These are phyloP conservation scores for Fusarium anguioides DNA, from an alignment of 2,329 filamentous ascomycete species.

Conservation along the genomic window DNA sequence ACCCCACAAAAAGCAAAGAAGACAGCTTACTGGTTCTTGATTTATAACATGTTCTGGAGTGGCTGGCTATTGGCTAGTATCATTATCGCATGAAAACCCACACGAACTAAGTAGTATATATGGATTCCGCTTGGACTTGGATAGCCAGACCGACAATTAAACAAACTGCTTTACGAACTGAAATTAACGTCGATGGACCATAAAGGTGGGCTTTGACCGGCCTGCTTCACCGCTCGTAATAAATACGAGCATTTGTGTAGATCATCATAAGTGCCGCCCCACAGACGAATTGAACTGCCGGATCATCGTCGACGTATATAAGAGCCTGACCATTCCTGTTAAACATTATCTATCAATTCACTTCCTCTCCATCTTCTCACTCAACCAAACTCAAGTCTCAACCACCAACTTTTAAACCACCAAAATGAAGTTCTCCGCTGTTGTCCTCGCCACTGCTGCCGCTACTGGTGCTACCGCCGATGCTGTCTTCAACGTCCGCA, in stretches of 20 bases:
- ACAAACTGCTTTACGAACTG: no score
- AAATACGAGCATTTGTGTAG: slow-evolving; percentile 1
- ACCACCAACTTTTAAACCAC: background rate
- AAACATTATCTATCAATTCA: background rate
- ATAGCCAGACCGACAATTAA: no score
- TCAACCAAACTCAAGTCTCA: background rate
- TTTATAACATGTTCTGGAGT: no score
- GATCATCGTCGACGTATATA: background rate
- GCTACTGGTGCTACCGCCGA: background rate
- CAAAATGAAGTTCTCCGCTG: slow-evolving; percentile 4
- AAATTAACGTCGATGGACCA: background rate
- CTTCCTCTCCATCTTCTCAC: background rate
- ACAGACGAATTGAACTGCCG: background rate
- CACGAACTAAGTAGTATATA: no score
- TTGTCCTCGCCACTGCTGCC: background rate
- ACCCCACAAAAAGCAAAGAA: no score
- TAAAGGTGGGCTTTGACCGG: background rate
- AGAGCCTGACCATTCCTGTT: background rate
- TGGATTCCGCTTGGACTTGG: no score
- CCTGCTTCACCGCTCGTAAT: background rate
- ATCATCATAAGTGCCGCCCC: background rate
- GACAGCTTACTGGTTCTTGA: no score
- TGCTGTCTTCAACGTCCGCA: slow-evolving; percentile 2
- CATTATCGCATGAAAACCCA: no score
- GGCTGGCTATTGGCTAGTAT: no score